Percentiles rank a stretch among this genome's conserved stretches.
Conservation (phyloP, 768 basidiomycete genomes). For the Podaxis sp. region DNA sequence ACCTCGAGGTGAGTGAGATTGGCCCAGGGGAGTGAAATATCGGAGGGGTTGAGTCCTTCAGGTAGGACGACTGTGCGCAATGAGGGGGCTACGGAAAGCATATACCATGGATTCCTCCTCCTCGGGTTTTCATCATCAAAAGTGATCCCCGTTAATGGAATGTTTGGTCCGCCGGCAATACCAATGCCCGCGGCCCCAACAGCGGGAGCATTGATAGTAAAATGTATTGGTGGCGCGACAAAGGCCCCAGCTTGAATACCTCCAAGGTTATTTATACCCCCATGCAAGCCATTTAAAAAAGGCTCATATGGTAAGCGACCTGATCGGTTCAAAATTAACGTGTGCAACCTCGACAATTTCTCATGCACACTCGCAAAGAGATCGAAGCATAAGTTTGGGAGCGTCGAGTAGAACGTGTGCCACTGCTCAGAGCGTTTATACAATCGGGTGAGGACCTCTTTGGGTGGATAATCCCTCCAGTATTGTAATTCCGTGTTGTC, state of each 20-base stretch:
- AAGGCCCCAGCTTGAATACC: not conserved
- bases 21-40: conserved; percentile 3
- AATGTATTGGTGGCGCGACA: not conserved
- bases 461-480: conserved; percentile 7
- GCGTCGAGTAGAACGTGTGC: conserved; percentile 10
- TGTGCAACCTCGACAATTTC: conserved; percentile 1
- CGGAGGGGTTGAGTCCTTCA: conserved; percentile 2
- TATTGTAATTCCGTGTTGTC: conserved; percentile 4
- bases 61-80: conserved; percentile 7
- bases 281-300: not conserved
- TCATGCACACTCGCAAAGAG: conserved; percentile 5
- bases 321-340: conserved; percentile 3
- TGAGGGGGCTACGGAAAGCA: conserved; percentile 8
- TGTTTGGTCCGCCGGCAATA: not conserved
- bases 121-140: not conserved
- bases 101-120: conserved; percentile 1
- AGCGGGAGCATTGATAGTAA: not conserved
- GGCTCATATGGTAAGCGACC: conserved; percentile 1
- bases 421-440: conserved; percentile 6
- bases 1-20: conserved; percentile 8
- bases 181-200: not conserved
- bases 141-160: not conserved
- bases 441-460: not conserved
- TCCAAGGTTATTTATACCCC: not conserved
- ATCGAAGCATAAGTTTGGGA: conserved; percentile 9